phyloP scores from a whole-genome alignment of 805 yeast genomes.

The Zygotorulaspora sp. region DNA sequence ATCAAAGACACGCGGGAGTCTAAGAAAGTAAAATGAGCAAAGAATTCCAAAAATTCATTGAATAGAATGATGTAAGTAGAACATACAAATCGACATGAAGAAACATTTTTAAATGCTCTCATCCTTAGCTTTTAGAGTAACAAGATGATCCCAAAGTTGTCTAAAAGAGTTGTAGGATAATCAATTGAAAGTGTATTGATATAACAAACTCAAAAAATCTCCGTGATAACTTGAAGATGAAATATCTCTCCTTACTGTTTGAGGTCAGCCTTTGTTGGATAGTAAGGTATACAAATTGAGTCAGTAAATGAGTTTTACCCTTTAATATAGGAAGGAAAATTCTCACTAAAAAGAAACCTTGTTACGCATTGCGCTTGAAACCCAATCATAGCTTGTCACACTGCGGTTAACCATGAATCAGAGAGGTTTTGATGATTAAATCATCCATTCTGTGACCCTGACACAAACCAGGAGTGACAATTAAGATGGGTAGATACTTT shows the following conservation, averaged over 20 bases:
- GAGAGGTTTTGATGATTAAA: conserved; percentile 5
- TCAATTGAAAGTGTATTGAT: conserved; percentile 1
- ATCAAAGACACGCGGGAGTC: too few relatives aligned
- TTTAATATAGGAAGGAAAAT: conserved; percentile 12
- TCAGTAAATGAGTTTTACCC: conserved; percentile 17
- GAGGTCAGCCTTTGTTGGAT: neutral
- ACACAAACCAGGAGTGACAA: conserved; percentile 10
- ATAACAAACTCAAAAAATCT: neutral
- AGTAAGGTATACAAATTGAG: neutral
- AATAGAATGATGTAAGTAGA: neutral
- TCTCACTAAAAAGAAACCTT: conserved; percentile 16
- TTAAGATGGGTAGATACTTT: neutral
- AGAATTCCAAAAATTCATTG: neutral
- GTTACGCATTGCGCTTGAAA: neutral
- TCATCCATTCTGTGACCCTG: conserved; percentile 12
- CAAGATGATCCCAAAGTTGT: neutral
- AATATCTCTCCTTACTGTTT: conserved; percentile 1
- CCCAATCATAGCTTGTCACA: neutral
- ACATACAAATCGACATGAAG: conserved; percentile 1
- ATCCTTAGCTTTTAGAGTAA: neutral
- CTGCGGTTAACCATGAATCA: conserved; percentile 14
- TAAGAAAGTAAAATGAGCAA: too few relatives aligned
- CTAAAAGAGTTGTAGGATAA: neutral
- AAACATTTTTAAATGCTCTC: too few relatives aligned
- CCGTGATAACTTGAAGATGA: neutral